phyloP scores from a whole-genome alignment of 768 basidiomycete species.

The Nidularia pulvinata region DNA sequence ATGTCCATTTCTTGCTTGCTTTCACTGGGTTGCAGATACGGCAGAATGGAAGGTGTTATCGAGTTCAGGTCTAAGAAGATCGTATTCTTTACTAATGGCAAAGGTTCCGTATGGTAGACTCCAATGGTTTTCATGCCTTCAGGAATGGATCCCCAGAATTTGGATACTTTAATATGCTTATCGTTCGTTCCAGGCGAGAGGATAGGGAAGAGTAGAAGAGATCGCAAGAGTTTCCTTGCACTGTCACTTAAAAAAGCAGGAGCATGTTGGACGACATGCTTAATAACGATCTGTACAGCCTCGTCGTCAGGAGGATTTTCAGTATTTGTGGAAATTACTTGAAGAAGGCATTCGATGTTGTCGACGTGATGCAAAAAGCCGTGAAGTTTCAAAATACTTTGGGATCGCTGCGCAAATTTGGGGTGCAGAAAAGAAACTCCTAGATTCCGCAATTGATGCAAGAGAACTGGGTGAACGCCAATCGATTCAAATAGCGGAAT shows the following conservation, averaged over 20 bases:
- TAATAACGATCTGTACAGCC: neutral
- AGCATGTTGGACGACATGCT: neutral
- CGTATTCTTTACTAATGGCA: constrained; percentile 17
- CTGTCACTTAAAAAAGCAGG: neutral
- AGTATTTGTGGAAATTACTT: neutral
- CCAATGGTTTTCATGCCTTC: constrained; percentile 2
- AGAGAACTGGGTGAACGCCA: neutral
- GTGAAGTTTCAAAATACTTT: neutral
- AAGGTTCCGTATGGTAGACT: constrained; percentile 9
- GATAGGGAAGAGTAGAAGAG: constrained; percentile 25
- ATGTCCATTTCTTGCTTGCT: constrained; percentile 15
- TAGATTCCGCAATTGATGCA: neutral
- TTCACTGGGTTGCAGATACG: constrained; percentile 16
- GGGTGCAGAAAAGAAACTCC: neutral
- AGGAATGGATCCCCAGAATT: constrained; percentile 7
- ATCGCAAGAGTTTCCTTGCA: constrained; percentile 5
- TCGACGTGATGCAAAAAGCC: neutral
- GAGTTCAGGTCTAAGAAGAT: constrained; percentile 23
- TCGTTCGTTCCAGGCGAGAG: constrained; percentile 8
- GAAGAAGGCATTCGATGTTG: neutral
- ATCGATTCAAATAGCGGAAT: neutral
- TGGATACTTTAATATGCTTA: neutral
- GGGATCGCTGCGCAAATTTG: neutral
- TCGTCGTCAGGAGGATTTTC: neutral
- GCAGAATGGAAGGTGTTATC: constrained; percentile 14